phyloP scores from a whole-genome alignment of 495 filamentous ascomycete species.

The Neurospora sp. region DNA sequence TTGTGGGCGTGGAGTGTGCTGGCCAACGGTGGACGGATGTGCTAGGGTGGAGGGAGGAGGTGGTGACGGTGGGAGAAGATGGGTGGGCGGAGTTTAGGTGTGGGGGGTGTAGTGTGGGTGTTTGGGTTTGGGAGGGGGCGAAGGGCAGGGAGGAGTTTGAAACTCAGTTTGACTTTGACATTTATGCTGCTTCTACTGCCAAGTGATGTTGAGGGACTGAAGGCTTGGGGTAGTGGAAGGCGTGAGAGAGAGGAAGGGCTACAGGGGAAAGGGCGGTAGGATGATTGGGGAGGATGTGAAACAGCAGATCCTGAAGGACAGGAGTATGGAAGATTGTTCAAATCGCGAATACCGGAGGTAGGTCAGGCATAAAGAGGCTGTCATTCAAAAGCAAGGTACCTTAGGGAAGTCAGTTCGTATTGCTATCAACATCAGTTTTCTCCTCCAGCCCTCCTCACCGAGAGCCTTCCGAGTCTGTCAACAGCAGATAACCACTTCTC shows the following conservation, averaged over 20 bases:
- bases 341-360: not conserved
- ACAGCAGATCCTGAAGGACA: not conserved
- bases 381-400: not conserved
- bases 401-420: not conserved
- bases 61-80: constrained; percentile 42
- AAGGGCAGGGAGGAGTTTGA: constrained; percentile 40
- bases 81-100: constrained; percentile 49
- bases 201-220: not conserved
- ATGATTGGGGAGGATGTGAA: not conserved
- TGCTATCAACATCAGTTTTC: not conserved
- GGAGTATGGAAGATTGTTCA: not conserved
- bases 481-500: not conserved
- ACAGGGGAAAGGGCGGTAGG: not conserved
- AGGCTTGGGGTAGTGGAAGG: not conserved
- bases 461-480: not conserved
- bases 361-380: not conserved
- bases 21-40: constrained; percentile 53
- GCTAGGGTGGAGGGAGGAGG: constrained; percentile 32
- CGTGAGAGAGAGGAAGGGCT: not conserved
- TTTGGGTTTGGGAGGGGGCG: constrained; percentile 51
- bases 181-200: not conserved
- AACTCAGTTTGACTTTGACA: constrained; percentile 1
- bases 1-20: constrained; percentile 45
- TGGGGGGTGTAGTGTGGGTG: constrained; percentile 40
- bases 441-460: not conserved